Base-by-base conservation (phyloP, 164 flowering plant genomes). In the Kalanchoe fedtschenkoi region DNA sequence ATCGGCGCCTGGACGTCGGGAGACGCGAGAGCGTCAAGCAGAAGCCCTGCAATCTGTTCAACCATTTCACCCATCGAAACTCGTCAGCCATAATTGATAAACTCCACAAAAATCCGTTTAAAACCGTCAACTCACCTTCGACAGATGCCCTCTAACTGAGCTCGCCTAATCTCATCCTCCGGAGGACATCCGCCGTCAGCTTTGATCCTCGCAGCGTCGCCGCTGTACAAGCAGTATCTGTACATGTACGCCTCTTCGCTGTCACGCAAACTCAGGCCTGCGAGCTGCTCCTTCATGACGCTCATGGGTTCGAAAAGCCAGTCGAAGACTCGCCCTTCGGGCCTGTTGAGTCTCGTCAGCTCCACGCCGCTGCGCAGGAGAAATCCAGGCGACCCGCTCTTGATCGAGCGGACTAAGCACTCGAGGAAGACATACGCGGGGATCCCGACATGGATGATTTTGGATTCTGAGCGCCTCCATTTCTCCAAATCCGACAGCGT, bases 261-360 rank as follows among this genome's bases (percentile, higher is more conserved):
- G 8, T n/a, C 15, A n/a, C 21, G 51, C 51, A 44, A 19, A 44
- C 74, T 66, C 29, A 75, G 58, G 42, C 64, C 62, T 64, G 47
- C 69, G 43, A 78, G 63, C 61, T 78, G 77, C 63, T 78, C 76
- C 61, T 75, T 75, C 69, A 68, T 71, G 30, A 74, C 28, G 54
- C 62, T 62, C 77, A 78, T 74, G 14, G 79, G 82, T 29, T 76
- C 76, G 64, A 69, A 76, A 21, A 78, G 60, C 82, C 82, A 78
- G 46, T 78, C 82, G 46, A 78, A 78, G 53, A 71, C 70, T 62
- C 75, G 71, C 54, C 76, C 81, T 51, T 73, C 79, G 3, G 81
- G 79, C 64, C 77, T 74, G 59, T 78, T 78, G 67, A 62, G 71
- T 19, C 51, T n/a, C 8, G 51, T 44, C 7, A 44, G 51, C 51